Conservation (phyloP, 306 rosid genomes). For the Lupinus albus region DNA sequence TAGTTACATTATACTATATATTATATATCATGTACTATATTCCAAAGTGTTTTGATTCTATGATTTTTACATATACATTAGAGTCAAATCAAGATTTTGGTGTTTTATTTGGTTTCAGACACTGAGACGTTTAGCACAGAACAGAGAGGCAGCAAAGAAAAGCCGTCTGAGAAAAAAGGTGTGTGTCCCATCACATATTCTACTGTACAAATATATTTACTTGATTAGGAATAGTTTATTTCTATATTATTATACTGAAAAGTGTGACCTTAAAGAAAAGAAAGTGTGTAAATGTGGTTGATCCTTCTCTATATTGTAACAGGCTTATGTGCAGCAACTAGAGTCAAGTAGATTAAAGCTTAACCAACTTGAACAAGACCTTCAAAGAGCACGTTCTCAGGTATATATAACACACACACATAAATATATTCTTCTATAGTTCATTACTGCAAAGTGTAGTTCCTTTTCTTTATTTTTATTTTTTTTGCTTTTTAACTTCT, state of each 20-base stretch:
- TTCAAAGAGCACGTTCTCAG: slow-evolving; percentile 90
- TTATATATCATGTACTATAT: not conserved
- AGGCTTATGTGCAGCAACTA: slow-evolving; percentile 95
- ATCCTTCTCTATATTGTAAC: slow-evolving; percentile 19
- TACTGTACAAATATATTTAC: not conserved
- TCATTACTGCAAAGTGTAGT: no score
- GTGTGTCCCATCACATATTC: slow-evolving; percentile 33
- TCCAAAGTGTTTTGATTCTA: not conserved
- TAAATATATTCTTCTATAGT: no score
- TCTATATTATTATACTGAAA: not conserved
- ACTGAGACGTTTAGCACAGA: slow-evolving; percentile 92
- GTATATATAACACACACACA: slow-evolving; percentile 20
- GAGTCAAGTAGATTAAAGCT: slow-evolving; percentile 87
- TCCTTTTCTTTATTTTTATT: no score
- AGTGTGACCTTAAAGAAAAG: not conserved
- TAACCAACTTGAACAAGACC: slow-evolving; percentile 81
- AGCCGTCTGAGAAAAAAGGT: slow-evolving; percentile 96
- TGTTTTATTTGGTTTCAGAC: slow-evolving; percentile 52
- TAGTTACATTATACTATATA: not conserved
- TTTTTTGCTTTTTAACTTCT: not conserved
- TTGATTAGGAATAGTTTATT: slow-evolving; percentile 1
- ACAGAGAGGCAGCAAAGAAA: slow-evolving; percentile 95
- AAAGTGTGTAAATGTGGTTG: not conserved
- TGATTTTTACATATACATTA: not conserved
- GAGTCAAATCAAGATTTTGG: slow-evolving; percentile 25